Percentiles rank a stretch among this genome's conserved stretches.
phyloP scores from a whole-genome alignment of 495 filamentous ascomycete species.

The Ascodesmis nigricans region DNA sequence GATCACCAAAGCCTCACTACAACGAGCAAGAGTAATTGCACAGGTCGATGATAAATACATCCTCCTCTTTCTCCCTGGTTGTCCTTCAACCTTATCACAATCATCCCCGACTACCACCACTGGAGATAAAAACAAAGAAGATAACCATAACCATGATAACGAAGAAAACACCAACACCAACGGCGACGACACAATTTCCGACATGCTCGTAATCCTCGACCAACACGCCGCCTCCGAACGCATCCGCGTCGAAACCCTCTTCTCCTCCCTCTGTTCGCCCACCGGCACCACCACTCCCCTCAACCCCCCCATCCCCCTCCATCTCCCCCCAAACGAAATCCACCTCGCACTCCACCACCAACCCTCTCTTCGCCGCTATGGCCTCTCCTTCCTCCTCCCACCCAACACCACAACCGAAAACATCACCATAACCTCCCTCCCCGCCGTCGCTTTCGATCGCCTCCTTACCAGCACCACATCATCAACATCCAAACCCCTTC shows the following conservation, averaged over 20 bases:
- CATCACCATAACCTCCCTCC: too few species aligned
- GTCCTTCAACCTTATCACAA: too few species aligned
- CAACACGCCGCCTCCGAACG: constrained; percentile 92
- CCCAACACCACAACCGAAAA: too few species aligned
- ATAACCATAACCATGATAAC: too few species aligned
- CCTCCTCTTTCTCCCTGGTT: constrained; percentile 33
- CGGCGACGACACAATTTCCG: too few species aligned
- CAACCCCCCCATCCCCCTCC: too few species aligned
- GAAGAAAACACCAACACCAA: not conserved
- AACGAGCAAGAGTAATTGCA: constrained; percentile 39
- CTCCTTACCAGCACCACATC: not conserved
- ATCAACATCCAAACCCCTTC: not conserved
- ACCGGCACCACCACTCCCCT: constrained; percentile 1
- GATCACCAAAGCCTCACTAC: constrained; percentile 45
- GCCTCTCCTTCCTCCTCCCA: too few species aligned
- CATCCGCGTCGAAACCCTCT: constrained; percentile 51
- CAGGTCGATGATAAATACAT: constrained; percentile 89
- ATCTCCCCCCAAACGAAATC: too few species aligned
- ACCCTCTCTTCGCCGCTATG: too few species aligned
- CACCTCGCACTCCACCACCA: too few species aligned
- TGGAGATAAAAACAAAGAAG: constrained; percentile 2
- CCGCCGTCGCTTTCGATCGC: not conserved
- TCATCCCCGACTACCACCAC: not conserved
- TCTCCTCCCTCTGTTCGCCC: constrained; percentile 26
- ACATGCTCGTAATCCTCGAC: constrained; percentile 55